Evolutionary conservation across 2,329 filamentous ascomycete species (phyloP).

Genomic region (Cryphonectria nitschkei): DNA sequence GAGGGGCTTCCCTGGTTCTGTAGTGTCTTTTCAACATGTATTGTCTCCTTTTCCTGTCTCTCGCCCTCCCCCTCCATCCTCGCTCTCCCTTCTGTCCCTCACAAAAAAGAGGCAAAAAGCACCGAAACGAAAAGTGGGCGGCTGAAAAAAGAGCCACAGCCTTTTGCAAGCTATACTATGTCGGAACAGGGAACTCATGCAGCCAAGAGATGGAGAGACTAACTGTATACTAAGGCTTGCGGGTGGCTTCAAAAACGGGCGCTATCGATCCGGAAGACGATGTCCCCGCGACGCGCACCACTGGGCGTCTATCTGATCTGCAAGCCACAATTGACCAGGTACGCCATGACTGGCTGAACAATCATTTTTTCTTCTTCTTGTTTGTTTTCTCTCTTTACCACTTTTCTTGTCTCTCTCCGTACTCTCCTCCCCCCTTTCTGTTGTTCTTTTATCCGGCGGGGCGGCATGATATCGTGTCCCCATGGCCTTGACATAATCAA

Average conservation of each 20-base stretch:
- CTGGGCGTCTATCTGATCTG: background rate
- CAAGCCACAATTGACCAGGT: background rate
- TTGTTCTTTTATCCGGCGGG: background rate
- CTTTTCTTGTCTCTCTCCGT: background rate
- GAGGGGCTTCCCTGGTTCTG: background rate
- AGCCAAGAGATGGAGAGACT: background rate
- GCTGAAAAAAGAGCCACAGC: conserved; percentile 3
- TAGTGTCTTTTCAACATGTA: background rate
- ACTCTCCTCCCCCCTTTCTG: background rate
- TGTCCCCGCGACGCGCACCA: background rate
- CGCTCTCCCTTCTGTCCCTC: too few species aligned
- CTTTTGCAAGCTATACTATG: background rate
- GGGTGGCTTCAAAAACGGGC: conserved; percentile 10
- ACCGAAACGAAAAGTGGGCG: background rate
- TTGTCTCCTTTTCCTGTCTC: too few species aligned
- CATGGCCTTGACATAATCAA: background rate
- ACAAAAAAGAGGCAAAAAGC: background rate
- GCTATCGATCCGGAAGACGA: conserved; percentile 10
- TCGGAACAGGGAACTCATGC: background rate
- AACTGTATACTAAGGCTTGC: background rate
- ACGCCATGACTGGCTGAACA: conserved; percentile 5
- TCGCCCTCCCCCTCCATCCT: too few species aligned
- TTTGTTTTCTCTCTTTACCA: background rate
- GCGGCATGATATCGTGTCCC: background rate
- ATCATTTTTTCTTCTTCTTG: background rate